Percentiles rank a stretch among this genome's conserved stretches.
These are phyloP conservation scores for Friedmanniomyces simplex DNA, from an alignment of 495 filamentous ascomycete species.

Conservation along the genomic window DNA sequence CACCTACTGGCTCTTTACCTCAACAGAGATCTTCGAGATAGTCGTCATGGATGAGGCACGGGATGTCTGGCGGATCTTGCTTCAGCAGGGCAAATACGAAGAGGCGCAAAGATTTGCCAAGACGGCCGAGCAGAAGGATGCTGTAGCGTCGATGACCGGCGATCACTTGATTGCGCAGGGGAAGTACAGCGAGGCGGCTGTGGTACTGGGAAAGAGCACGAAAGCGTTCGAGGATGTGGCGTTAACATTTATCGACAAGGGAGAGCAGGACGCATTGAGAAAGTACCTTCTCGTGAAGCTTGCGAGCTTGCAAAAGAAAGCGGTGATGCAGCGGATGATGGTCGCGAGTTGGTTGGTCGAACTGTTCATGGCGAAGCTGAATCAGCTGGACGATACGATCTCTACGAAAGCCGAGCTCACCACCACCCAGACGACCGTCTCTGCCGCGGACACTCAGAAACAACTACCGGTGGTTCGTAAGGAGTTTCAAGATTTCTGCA, in stretches of 20 bases:
- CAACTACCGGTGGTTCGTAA: constrained; percentile 57
- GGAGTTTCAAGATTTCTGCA: constrained; percentile 83
- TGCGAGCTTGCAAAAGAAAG: constrained; percentile 66
- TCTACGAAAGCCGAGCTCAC: constrained; percentile 78
- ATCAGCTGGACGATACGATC: constrained; percentile 87
- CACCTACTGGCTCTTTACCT: constrained; percentile 93
- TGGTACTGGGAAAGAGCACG: constrained; percentile 85
- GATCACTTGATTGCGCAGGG: constrained; percentile 76
- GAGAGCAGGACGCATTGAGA: constrained; percentile 81
- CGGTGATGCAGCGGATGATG: constrained; percentile 88
- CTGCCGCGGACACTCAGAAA: constrained; percentile 50
- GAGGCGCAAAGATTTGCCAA: constrained; percentile 73
- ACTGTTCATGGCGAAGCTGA: constrained; percentile 93
- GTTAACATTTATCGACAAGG: constrained; percentile 76
- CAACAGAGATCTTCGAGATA: constrained; percentile 83
- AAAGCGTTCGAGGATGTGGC: constrained; percentile 94
- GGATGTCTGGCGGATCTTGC: constrained; percentile 88
- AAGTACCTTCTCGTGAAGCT: constrained; percentile 85
- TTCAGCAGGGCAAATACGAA: constrained; percentile 76
- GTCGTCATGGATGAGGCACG: constrained; percentile 80
- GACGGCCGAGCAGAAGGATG: constrained; percentile 65
- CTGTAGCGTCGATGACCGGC: constrained; percentile 78
- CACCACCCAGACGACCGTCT: constrained; percentile 33
- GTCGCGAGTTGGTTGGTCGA: constrained; percentile 92
- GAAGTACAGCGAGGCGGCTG: constrained; percentile 72